Base-by-base conservation (phyloP, 768 basidiomycete species). In the Plicaturopsis crispa region DNA sequence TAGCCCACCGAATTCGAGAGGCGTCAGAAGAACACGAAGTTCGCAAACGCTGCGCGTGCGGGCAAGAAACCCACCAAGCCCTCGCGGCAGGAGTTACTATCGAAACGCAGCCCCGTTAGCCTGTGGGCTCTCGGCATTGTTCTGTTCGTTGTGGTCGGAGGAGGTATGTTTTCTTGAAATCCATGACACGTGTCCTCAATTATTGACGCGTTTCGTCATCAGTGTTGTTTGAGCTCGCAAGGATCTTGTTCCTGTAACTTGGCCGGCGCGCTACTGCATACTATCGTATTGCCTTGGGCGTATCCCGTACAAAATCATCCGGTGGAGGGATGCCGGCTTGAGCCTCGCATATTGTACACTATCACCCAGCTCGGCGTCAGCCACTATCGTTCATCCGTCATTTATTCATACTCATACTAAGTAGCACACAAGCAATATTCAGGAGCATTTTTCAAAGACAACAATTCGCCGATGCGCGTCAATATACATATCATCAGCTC, bases 1-100 rank as follows among this genome's bases (percentile, higher is more conserved):
- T 50, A 87, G 84, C 84, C 85, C 38, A 85, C 81, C 39, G 75
- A 84, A 67, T 87, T 84, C 56, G 86, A 89, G 52, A 71, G 88
- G 62, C 80, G 84, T 49, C 75, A 78, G 52, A 75, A 77, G 59
- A 91, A 89, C 59, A 72, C 71, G 41, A 81, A 87, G 62, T 91
- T 91, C 61, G 83, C 80, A 28, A 75, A 70, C 43, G 77, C 79
- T 44, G 80, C 75, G 45, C 76, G 74, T 46, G 59, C 73, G 24
- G 87, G 87, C 49, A 89, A 86, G 69, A 84, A 84, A 33, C 75
- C 83, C 2, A 70, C 74, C 43, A 80, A 83, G 46, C 67, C 69
- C 10, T 87, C 86, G 36, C 70, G 81, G 43, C 77, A 82, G 48
- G 84, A 90, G 41, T 69, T 67, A 46, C 62, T 84, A 24, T 69